Evolutionary conservation across 176 grass and related monocot genomes (phyloP).

Genomic region (Stipa capillata): DNA sequence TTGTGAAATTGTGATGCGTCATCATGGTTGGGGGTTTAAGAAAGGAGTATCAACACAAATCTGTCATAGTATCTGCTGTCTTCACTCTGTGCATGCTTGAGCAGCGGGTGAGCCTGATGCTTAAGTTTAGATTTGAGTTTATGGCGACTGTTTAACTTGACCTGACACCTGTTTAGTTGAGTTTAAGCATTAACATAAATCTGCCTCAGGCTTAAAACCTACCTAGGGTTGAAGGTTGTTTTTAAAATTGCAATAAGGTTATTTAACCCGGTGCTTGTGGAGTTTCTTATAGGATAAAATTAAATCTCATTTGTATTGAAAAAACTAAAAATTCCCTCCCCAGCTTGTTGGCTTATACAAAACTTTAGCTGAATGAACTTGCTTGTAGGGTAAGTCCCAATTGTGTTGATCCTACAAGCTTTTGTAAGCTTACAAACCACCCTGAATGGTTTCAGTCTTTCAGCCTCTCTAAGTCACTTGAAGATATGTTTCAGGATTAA

Average conservation of each 20-base stretch:
- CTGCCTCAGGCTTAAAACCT: background rate
- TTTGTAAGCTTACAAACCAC: background rate
- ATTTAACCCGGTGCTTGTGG: background rate
- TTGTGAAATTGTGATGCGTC: background rate
- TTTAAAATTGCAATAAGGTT: slow-evolving; percentile 1
- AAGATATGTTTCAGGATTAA: background rate
- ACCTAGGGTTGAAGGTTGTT: background rate
- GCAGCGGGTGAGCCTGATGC: background rate
- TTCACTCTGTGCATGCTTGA: background rate
- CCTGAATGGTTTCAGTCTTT: background rate
- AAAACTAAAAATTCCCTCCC: background rate
- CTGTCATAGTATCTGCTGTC: background rate
- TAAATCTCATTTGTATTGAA: background rate
- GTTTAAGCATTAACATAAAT: background rate
- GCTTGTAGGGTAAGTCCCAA: background rate
- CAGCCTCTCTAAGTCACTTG: background rate
- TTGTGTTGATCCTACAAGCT: background rate
- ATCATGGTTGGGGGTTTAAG: slow-evolving; percentile 1
- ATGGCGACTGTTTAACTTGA: background rate
- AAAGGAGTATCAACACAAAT: background rate
- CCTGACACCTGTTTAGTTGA: background rate
- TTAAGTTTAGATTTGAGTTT: background rate
- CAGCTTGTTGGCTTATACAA: background rate
- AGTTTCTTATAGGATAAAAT: background rate
- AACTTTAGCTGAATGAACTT: background rate